Base-by-base conservation (phyloP, 768 basidiomycete species). In the Hydnomerulius pinastri region DNA sequence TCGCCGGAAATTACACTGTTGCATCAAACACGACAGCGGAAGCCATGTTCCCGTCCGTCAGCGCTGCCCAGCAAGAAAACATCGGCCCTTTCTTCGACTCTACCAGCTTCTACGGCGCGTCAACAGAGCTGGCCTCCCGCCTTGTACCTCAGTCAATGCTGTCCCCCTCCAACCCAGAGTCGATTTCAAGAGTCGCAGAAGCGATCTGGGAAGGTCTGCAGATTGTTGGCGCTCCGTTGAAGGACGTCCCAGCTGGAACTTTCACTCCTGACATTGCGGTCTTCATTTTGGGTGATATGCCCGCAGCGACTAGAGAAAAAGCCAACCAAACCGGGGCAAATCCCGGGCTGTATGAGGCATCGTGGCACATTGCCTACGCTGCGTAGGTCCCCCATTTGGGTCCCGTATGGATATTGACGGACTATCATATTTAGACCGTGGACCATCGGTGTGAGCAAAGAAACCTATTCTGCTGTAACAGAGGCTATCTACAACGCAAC, bases 131-230 rank as follows among this genome's bases (percentile, higher is more conserved):
- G 1, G 30, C 58, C 0, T 63, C 64, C 2, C 63, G 58, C 7
- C 53, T 64, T 18, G 29, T 64, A 6, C 61, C 60, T 4, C 33
- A 48, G 30, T 45, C 61, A 1, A 46, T 24, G 23, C 37, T 64
- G 2, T 43, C 51, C 18, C 63, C 63, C 1, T 49, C 55, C 3
- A 18, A 48, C 1, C 17, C 42, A 1, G 6, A 30, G 6, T 62
- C 57, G 0, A 57, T 63, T 24, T 20, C 20, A 20, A 17, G 18
- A 10, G 42, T 53, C 24, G 48, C 48, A 18, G 29, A 50, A 24
- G 48, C 52, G 5, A 43, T 43, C 20, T 66, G 61, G 63, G n/a
- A 20, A 2, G 61, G 61, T 20, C 13, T 60, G 4, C 18, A 54
- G 35, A 56, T 55, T 10, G 7, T 56, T 10, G 55, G 57, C 17